Evolutionary conservation across 768 basidiomycete species (phyloP).

Genomic region (Rhodotorula diobovata): DNA sequence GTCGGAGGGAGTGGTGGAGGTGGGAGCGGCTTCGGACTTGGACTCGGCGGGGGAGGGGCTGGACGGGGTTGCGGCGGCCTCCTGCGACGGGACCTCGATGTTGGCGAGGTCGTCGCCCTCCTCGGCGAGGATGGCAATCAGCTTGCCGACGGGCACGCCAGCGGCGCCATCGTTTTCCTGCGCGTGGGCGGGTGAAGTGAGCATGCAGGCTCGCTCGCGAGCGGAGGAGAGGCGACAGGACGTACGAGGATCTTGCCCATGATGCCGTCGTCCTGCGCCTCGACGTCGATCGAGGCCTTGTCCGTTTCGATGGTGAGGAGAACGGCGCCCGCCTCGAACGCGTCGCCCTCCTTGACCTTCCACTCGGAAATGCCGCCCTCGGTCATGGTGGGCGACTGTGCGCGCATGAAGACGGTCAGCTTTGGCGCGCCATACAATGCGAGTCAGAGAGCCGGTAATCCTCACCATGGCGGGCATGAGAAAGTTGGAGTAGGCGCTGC

Average conservation of each 20-base stretch:
- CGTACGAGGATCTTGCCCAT: slow-evolving; percentile 94
- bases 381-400: slow-evolving; percentile 87
- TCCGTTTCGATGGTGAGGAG: slow-evolving; percentile 81
- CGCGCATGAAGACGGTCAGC: slow-evolving; percentile 91
- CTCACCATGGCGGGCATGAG: slow-evolving; percentile 82
- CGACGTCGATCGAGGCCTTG: slow-evolving; percentile 97
- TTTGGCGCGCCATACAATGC: too few species aligned
- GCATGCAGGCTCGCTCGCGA: slow-evolving; percentile 54
- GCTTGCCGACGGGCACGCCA: slow-evolving; percentile 76
- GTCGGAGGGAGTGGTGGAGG: slow-evolving; percentile 33
- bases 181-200: slow-evolving; percentile 10
- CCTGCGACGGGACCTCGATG: slow-evolving; percentile 55
- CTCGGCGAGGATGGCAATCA: slow-evolving; percentile 88
- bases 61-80: slow-evolving; percentile 13
- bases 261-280: slow-evolving; percentile 95
- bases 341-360: slow-evolving; percentile 95
- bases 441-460: too few species aligned
- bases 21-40: slow-evolving; percentile 24
- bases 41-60: slow-evolving; percentile 18
- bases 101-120: slow-evolving; percentile 92
- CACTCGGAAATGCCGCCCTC: slow-evolving; percentile 97
- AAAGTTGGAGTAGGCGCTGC: slow-evolving; percentile 63
- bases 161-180: slow-evolving; percentile 74
- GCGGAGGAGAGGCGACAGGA: slow-evolving; percentile 66
- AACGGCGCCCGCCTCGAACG: slow-evolving; percentile 83